Conservation (phyloP, 2,329 filamentous ascomycete genomes). For the Exutisphaerella laricina region DNA sequence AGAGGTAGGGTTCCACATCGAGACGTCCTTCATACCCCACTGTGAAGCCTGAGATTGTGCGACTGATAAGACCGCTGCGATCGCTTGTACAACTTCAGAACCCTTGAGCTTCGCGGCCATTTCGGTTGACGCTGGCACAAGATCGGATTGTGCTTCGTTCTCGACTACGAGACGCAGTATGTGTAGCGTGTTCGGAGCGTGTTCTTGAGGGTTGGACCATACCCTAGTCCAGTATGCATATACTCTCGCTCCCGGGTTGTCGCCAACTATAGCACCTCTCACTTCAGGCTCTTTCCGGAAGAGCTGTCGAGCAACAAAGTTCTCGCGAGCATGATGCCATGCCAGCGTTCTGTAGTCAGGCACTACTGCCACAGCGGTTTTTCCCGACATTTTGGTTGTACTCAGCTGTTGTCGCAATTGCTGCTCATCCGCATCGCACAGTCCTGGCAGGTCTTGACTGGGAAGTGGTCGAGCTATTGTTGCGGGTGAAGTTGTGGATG, state of each 20-base stretch:
- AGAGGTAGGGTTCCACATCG: constrained; percentile 77
- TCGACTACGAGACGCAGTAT: constrained; percentile 66
- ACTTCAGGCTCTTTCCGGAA: constrained; percentile 53
- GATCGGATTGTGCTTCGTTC: constrained; percentile 34
- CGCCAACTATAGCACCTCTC: constrained; percentile 64
- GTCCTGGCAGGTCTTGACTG: constrained; percentile 53
- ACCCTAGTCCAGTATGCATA: constrained; percentile 70
- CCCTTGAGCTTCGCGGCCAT: constrained; percentile 15
- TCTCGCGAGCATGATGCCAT: constrained; percentile 78
- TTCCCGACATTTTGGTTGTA: constrained; percentile 23
- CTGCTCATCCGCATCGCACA: constrained; percentile 61
- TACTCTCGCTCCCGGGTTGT: constrained; percentile 49
- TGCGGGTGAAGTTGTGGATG: constrained; percentile 25
- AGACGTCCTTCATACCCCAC: constrained; percentile 65
- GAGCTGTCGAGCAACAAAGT: constrained; percentile 65
- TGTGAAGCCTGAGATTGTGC: constrained; percentile 65
- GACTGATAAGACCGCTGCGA: constrained; percentile 59
- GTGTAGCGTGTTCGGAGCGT: constrained; percentile 60
- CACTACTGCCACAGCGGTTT: constrained; percentile 53
- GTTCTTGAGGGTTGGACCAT: constrained; percentile 53
- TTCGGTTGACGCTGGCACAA: constrained; percentile 22
- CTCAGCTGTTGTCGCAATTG: constrained; percentile 54
- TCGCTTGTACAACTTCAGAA: constrained; percentile 40
- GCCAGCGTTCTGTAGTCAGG: constrained; percentile 63
- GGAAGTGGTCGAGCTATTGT: constrained; percentile 40